These are phyloP conservation scores for Colletotrichum sublineola DNA, from an alignment of 2,329 filamentous ascomycete species.

Conservation along the genomic window DNA sequence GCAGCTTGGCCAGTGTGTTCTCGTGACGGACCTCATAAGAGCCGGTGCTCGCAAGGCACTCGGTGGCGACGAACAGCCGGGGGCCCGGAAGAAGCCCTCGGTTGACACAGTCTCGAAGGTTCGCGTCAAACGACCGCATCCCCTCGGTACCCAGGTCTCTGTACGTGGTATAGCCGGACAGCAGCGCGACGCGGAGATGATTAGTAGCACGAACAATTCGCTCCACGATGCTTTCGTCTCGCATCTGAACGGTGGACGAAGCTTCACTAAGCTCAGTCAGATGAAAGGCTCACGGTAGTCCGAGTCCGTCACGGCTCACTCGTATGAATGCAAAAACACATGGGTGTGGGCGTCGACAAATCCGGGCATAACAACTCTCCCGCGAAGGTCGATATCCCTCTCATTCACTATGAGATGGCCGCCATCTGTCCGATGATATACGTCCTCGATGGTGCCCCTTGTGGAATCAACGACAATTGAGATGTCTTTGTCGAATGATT, in stretches of 20 bases:
- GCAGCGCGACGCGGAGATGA: constrained; percentile 64
- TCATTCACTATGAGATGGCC: constrained; percentile 46
- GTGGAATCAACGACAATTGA: constrained; percentile 57
- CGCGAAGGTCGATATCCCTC: constrained; percentile 66
- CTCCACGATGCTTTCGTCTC: constrained; percentile 70
- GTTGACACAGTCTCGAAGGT: constrained; percentile 66
- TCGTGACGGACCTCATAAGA: constrained; percentile 64
- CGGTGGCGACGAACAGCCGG: constrained; percentile 67
- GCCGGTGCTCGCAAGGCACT: constrained; percentile 62
- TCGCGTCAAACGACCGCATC: constrained; percentile 62
- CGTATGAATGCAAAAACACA: constrained; percentile 66
- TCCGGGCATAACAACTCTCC: constrained; percentile 64
- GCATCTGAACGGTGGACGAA: constrained; percentile 60
- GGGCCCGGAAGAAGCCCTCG: constrained; percentile 67
- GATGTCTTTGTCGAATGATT: constrained; percentile 55
- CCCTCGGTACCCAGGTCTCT: constrained; percentile 68
- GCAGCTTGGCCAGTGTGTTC: constrained; percentile 53
- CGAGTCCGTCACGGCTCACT: constrained; percentile 45
- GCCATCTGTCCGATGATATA: constrained; percentile 48
- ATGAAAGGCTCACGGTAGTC: not conserved
- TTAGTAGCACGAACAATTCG: constrained; percentile 67
- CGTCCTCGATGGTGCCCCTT: constrained; percentile 56
- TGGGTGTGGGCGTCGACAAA: constrained; percentile 69
- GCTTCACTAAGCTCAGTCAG: constrained; percentile 33
- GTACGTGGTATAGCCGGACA: constrained; percentile 71